Conservation (phyloP, 257 asterid genomes). For the Agastache rugosa region DNA sequence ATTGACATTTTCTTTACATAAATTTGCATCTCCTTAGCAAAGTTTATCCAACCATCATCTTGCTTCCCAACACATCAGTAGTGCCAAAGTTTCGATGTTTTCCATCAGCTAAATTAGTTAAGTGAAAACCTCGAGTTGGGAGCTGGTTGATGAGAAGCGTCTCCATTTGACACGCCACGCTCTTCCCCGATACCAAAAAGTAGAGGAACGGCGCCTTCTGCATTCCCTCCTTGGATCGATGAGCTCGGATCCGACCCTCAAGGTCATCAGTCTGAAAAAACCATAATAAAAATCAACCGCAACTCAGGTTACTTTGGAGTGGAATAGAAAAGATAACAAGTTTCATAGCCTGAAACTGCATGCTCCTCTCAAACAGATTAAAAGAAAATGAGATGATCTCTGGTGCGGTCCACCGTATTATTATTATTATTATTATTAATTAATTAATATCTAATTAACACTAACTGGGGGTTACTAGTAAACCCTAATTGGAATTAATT, state of each 20-base stretch:
- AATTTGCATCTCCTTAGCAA: background rate
- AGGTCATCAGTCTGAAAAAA: slow-evolving; percentile 82
- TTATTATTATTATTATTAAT: too few relatives aligned
- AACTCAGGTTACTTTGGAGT: too few relatives aligned
- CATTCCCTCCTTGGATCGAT: slow-evolving; percentile 80
- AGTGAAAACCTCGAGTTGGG: slow-evolving; percentile 65
- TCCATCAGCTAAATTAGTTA: slow-evolving; percentile 82
- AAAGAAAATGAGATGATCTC: too few relatives aligned
- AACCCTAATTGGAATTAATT: too few relatives aligned
- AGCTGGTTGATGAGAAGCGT: slow-evolving; percentile 94
- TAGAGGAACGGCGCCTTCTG: slow-evolving; percentile 70
- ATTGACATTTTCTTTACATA: slow-evolving; percentile 24
- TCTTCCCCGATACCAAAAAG: slow-evolving; percentile 82
- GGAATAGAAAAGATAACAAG: background rate
- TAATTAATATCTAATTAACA: too few relatives aligned
- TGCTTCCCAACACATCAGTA: slow-evolving; percentile 49
- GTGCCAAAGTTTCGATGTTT: slow-evolving; percentile 89
- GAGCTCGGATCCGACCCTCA: slow-evolving; percentile 79
- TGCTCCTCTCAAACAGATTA: too few relatives aligned
- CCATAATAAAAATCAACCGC: background rate
- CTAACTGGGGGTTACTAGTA: too few relatives aligned
- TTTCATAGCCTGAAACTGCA: background rate
- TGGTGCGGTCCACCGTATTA: too few relatives aligned
- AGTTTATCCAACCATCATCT: slow-evolving; percentile 47
- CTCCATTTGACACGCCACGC: slow-evolving; percentile 90